Evolutionary conservation across 345 rosid genomes (phyloP).

Genomic region (Salix udensis): DNA sequence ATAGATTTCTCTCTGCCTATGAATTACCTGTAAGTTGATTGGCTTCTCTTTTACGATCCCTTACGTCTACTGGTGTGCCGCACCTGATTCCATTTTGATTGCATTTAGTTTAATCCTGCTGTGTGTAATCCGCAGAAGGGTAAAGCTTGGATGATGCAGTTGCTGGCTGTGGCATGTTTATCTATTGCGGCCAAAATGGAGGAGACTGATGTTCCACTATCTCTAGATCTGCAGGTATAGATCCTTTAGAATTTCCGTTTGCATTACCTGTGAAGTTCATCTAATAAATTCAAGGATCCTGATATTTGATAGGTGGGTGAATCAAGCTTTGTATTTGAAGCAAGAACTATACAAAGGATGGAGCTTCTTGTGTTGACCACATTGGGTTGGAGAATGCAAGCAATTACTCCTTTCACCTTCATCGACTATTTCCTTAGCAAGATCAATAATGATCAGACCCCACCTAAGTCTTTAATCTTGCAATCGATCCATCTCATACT

Average conservation of each 20-base stretch:
- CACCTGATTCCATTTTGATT: neutral
- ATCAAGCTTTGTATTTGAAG: conserved; percentile 60
- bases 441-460: conserved; percentile 43
- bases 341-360: conserved; percentile 65
- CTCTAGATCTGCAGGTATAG: conserved; percentile 63
- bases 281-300: neutral
- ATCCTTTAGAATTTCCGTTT: neutral
- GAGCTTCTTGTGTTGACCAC: conserved; percentile 68
- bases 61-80: neutral
- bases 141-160: conserved; percentile 60
- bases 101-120: neutral
- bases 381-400: conserved; percentile 71
- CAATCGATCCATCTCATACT: conserved; percentile 48
- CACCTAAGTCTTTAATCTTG: conserved; percentile 26
- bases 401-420: conserved; percentile 67
- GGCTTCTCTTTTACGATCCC: neutral
- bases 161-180: conserved; percentile 68
- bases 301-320: conserved; percentile 40
- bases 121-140: conserved; percentile 45
- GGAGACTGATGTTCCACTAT: conserved; percentile 58
- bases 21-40: conserved; percentile 55
- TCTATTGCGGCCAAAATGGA: conserved; percentile 78
- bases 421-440: conserved; percentile 51
- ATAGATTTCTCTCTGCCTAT: conserved; percentile 65
- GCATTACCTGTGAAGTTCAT: neutral